Evolutionary conservation across 1,139 yeast genomes (phyloP).

Genomic region (Pichia sp.): DNA sequence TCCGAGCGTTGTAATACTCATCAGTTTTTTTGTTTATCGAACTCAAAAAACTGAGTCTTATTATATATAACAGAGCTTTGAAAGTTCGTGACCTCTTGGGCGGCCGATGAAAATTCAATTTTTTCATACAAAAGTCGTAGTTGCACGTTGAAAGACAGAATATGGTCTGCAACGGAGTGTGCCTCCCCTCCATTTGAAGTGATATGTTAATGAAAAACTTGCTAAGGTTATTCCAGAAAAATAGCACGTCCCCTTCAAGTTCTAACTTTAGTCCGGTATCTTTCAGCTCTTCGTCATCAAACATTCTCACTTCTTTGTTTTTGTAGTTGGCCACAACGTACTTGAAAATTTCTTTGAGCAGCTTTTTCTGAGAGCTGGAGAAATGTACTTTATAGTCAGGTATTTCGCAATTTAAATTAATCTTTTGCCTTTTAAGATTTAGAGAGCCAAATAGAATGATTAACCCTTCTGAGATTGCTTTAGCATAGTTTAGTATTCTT

Average conservation of each 20-base stretch:
- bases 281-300: conserved; percentile 1
- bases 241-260: neutral
- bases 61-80: conserved; percentile 10
- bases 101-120: conserved; percentile 6
- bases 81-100: conserved; percentile 7
- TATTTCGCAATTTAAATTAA: neutral
- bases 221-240: conserved; percentile 6
- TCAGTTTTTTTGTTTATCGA: conserved; percentile 7
- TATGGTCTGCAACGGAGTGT: conserved; percentile 12
- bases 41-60: conserved; percentile 15
- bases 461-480: conserved; percentile 2
- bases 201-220: conserved; percentile 11
- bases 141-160: conserved; percentile 8
- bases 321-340: neutral
- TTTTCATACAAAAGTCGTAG: conserved; percentile 6
- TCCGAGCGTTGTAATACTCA: conserved; percentile 2
- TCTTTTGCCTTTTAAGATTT: conserved; percentile 1
- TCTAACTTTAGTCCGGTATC: neutral
- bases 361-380: conserved; percentile 1
- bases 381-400: conserved; percentile 7
- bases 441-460: conserved; percentile 5
- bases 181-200: conserved; percentile 5
- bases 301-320: neutral
- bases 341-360: neutral
- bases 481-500: conserved; percentile 2